Evolutionary conservation across 495 filamentous ascomycete genomes (phyloP).

Genomic region (Penicillium atrosanguineum): DNA sequence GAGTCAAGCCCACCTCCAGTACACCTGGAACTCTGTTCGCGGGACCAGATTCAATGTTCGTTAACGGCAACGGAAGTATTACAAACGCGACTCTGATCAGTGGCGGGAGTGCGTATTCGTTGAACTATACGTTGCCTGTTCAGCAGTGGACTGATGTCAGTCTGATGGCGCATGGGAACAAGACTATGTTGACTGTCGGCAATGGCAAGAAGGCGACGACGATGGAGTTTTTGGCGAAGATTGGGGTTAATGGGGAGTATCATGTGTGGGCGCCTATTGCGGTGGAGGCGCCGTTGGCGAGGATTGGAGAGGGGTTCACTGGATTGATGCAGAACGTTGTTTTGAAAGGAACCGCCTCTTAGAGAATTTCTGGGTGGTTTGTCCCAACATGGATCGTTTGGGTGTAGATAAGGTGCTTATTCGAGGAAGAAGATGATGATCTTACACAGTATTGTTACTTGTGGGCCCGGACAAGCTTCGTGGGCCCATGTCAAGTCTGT

Average conservation of each 20-base stretch:
- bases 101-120: slow-evolving; percentile 43
- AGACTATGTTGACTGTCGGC: slow-evolving; percentile 35
- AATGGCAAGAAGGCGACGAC: slow-evolving; percentile 5
- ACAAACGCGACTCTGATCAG: slow-evolving; percentile 44
- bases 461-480: background rate
- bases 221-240: slow-evolving; percentile 40
- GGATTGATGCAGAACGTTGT: slow-evolving; percentile 24
- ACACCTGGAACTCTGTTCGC: slow-evolving; percentile 34
- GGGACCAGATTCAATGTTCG: slow-evolving; percentile 46
- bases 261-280: slow-evolving; percentile 46
- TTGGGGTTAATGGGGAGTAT: slow-evolving; percentile 42
- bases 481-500: too few relatives aligned
- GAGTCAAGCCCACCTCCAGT: slow-evolving; percentile 28
- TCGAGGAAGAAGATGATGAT: background rate
- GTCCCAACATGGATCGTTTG: background rate
- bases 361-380: background rate
- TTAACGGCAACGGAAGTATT: slow-evolving; percentile 31
- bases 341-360: slow-evolving; percentile 1
- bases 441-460: background rate
- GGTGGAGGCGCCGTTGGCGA: slow-evolving; percentile 46
- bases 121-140: slow-evolving; percentile 43
- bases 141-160: slow-evolving; percentile 38
- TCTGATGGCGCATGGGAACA: slow-evolving; percentile 39
- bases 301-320: slow-evolving; percentile 36
- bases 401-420: background rate